phyloP scores from a whole-genome alignment of 2,329 filamentous ascomycete species.

The Aspergillus calidoustus region DNA sequence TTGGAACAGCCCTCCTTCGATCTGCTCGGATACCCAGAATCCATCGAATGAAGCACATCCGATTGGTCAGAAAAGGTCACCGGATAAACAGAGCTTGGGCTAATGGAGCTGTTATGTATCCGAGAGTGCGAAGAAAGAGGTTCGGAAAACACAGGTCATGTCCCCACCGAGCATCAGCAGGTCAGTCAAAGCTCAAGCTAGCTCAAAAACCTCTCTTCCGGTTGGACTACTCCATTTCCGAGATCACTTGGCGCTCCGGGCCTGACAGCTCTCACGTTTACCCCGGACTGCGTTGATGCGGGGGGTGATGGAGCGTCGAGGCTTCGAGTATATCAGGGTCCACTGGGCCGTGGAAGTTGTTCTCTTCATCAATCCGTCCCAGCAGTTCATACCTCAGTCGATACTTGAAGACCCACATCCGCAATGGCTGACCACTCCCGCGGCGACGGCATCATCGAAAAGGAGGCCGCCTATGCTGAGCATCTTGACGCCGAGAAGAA shows the following conservation, averaged over 20 bases:
- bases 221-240: background rate
- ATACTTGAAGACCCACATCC: background rate
- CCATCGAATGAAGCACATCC: background rate
- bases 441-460: background rate
- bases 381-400: background rate
- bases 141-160: background rate
- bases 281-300: constrained; percentile 5
- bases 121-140: background rate
- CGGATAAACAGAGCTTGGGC: background rate
- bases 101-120: background rate
- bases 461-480: constrained; percentile 4
- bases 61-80: background rate
- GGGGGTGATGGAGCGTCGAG: background rate
- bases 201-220: background rate
- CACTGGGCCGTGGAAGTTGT: background rate
- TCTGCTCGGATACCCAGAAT: background rate
- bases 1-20: background rate
- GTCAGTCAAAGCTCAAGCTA: background rate
- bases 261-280: background rate
- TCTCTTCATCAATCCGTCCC: background rate
- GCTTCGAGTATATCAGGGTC: constrained; percentile 5
- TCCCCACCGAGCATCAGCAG: background rate
- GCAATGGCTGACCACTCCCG: constrained; percentile 4
- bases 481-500: constrained; percentile 8
- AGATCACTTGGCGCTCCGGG: background rate